Percentiles rank a stretch among this genome's conserved stretches.
Evolutionary conservation across 2,329 filamentous ascomycete genomes (phyloP).

Genomic region (Xylaria sp.): DNA sequence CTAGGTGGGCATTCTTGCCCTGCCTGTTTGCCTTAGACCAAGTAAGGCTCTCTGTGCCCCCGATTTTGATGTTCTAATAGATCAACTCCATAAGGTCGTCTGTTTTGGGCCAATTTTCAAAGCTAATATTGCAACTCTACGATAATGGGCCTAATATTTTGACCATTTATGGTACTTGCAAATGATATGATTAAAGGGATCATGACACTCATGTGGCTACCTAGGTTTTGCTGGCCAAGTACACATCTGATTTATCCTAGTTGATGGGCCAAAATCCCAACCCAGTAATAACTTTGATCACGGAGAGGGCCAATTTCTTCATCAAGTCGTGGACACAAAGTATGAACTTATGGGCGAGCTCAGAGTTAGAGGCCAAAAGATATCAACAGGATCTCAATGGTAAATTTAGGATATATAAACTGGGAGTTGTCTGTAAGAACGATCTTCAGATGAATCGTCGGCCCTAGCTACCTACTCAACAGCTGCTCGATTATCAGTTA

Average conservation of each 20-base stretch:
- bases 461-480: background rate
- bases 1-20: background rate
- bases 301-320: background rate
- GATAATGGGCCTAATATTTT: background rate
- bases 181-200: too few relatives aligned
- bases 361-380: background rate
- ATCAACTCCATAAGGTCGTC: background rate
- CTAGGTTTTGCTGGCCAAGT: background rate
- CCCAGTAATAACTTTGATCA: background rate
- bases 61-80: background rate
- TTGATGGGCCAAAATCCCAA: background rate
- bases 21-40: background rate
- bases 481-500: background rate
- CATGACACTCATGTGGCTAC: background rate
- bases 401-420: background rate
- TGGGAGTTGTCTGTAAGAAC: background rate
- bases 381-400: too few relatives aligned
- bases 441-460: background rate
- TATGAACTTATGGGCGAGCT: too few relatives aligned
- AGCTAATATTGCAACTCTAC: too few relatives aligned
- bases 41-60: background rate
- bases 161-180: background rate
- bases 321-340: background rate
- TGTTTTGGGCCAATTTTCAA: background rate
- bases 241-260: background rate